Conservation (phyloP, 495 filamentous ascomycete species). For the Neurospora sp. region DNA sequence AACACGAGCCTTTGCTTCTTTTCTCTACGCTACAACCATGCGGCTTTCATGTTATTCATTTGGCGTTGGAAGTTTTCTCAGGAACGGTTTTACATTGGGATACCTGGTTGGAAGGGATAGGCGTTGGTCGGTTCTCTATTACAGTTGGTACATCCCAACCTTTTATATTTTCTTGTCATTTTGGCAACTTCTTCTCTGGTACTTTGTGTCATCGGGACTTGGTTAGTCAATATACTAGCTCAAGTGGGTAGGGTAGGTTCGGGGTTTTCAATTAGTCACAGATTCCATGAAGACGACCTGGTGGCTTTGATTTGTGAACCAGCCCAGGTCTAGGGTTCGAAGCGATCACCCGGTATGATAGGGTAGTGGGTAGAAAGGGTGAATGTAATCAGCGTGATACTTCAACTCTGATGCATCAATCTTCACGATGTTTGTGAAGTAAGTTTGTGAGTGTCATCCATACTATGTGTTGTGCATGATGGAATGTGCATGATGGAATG, state of each 20-base stretch:
- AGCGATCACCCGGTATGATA: background rate
- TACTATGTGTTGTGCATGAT: too few relatives aligned
- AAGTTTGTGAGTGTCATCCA: background rate
- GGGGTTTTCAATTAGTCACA: background rate
- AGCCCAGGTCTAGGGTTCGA: background rate
- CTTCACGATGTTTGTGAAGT: background rate
- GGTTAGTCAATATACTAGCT: background rate
- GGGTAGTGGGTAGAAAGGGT: background rate
- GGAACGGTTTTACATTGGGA: background rate
- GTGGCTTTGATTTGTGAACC: background rate
- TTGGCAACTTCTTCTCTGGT: too few relatives aligned
- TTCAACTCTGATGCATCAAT: background rate
- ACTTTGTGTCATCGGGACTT: background rate
- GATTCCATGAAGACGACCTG: background rate
- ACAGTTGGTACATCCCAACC: background rate
- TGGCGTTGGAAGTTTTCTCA: background rate
- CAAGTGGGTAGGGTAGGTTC: background rate
- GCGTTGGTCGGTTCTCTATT: background rate
- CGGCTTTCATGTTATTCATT: background rate
- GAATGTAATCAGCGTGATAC: background rate
- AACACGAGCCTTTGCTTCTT: background rate
- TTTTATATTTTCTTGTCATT: background rate
- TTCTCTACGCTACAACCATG: background rate
- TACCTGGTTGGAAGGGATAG: background rate
- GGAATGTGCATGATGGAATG: background rate